Evolutionary conservation across 2,329 filamentous ascomycete species (phyloP).

Genomic region (Taxawa tesnikishii): DNA sequence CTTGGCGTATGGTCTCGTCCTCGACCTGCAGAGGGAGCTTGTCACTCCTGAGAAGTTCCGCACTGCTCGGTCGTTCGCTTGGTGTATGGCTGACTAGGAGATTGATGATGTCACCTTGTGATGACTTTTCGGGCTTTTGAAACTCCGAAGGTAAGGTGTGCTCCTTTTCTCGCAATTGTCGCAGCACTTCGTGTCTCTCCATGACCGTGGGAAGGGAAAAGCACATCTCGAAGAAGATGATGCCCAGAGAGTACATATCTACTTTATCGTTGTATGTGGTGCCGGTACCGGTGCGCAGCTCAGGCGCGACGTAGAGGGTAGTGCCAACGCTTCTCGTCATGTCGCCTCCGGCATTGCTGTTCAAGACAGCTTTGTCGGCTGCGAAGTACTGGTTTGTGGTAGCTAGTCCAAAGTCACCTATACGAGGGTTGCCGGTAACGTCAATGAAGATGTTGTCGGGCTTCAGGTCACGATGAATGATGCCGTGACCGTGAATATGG

Average conservation of each 20-base stretch:
- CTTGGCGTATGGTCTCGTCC: slow-evolving; percentile 77
- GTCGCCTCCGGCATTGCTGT: slow-evolving; percentile 32
- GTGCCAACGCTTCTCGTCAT: slow-evolving; percentile 65
- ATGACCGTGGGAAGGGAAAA: slow-evolving; percentile 47
- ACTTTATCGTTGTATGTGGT: slow-evolving; percentile 86
- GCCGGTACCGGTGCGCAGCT: slow-evolving; percentile 63
- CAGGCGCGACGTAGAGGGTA: slow-evolving; percentile 84
- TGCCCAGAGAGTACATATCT: slow-evolving; percentile 95
- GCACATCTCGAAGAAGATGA: slow-evolving; percentile 99
- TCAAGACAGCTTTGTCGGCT: slow-evolving; percentile 36
- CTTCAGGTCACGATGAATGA: slow-evolving; percentile 93
- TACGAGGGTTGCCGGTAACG: slow-evolving; percentile 77
- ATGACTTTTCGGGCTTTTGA: slow-evolving; percentile 50
- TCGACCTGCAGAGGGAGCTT: slow-evolving; percentile 86
- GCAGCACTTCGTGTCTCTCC: slow-evolving; percentile 54
- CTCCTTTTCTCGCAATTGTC: slow-evolving; percentile 53
- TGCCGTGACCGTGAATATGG: slow-evolving; percentile 80
- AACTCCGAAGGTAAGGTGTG: slow-evolving; percentile 65
- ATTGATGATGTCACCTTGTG: slow-evolving; percentile 65
- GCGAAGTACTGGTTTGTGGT: slow-evolving; percentile 70
- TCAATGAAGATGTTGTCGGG: slow-evolving; percentile 98
- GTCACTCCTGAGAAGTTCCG: slow-evolving; percentile 71
- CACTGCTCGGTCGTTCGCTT: slow-evolving; percentile 67
- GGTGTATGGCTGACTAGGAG: slow-evolving; percentile 74
- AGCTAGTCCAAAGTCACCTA: slow-evolving; percentile 91